phyloP scores from a whole-genome alignment of 2,329 filamentous ascomycete species.

The Venturia pyrina region DNA sequence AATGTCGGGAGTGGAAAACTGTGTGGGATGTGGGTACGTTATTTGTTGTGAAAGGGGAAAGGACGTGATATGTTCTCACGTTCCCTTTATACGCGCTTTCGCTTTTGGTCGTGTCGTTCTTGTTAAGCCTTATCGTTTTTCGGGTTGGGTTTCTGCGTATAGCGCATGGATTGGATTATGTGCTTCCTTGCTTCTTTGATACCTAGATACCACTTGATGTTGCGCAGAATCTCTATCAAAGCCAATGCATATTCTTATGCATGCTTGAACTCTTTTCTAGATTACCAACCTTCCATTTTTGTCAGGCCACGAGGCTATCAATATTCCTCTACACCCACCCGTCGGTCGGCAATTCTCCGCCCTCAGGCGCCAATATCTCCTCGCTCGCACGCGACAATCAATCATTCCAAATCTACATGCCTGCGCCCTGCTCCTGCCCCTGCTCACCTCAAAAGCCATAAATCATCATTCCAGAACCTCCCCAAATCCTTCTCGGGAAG shows the following conservation, averaged over 20 bases:
- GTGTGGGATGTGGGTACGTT: slow-evolving; percentile 28
- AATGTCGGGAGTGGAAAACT: slow-evolving; percentile 26
- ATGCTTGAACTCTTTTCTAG: not conserved
- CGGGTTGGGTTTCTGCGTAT: not conserved
- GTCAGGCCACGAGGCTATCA: too few relatives aligned
- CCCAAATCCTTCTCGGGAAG: too few relatives aligned
- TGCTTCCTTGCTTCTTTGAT: not conserved
- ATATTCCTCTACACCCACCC: too few relatives aligned
- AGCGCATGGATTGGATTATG: not conserved
- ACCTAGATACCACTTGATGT: not conserved
- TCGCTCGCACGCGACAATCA: too few relatives aligned
- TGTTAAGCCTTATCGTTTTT: not conserved
- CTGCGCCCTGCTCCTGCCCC: too few relatives aligned
- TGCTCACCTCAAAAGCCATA: too few relatives aligned
- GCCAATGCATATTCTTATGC: not conserved
- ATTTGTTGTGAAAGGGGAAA: slow-evolving; percentile 23
- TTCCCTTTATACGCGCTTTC: not conserved
- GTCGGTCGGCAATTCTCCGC: too few relatives aligned
- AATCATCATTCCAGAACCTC: too few relatives aligned
- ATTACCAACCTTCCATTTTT: too few relatives aligned
- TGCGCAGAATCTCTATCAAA: not conserved
- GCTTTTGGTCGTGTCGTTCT: not conserved
- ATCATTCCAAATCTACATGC: too few relatives aligned
- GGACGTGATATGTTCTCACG: not conserved
- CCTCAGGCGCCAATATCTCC: too few relatives aligned